Conservation (phyloP, 306 rosid genomes). For the Styphnolobium japonicum region DNA sequence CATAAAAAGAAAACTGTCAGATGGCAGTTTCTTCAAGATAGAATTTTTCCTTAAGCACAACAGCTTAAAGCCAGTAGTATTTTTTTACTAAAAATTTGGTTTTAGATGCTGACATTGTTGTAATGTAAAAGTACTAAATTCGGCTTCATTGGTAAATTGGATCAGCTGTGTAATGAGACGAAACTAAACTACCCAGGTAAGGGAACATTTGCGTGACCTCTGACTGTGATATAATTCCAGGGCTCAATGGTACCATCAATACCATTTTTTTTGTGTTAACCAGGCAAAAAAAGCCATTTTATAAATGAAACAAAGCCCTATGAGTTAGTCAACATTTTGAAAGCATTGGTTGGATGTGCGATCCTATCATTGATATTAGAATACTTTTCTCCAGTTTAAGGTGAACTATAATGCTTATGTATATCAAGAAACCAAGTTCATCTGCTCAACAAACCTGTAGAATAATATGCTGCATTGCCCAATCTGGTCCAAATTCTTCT, state of each 20-base stretch:
- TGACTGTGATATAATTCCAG: neutral
- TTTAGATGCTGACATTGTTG: neutral
- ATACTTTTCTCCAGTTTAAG: neutral
- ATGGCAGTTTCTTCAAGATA: conserved; percentile 2
- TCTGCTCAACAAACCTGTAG: conserved; percentile 49
- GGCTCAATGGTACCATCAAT: neutral
- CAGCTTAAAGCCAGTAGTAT: neutral
- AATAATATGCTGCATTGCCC: conserved; percentile 98
- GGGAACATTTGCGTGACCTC: neutral
- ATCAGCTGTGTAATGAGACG: neutral
- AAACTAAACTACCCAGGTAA: neutral
- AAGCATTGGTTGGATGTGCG: neutral
- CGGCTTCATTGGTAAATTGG: neutral
- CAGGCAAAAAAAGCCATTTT: neutral
- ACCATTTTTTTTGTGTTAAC: neutral
- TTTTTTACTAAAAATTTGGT: neutral
- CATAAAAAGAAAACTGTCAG: neutral
- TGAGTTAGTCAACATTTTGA: neutral
- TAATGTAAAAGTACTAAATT: too few species aligned
- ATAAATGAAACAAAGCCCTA: neutral
- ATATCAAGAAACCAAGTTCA: neutral
- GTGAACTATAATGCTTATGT: neutral
- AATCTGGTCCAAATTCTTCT: conserved; percentile 97
- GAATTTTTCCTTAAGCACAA: neutral
- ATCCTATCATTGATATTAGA: neutral